A percentile compares a stretch with the other conserved stretches of the same genome.
phyloP scores from a whole-genome alignment of 306 rosid genomes.

The Vachellia pachyceras region DNA sequence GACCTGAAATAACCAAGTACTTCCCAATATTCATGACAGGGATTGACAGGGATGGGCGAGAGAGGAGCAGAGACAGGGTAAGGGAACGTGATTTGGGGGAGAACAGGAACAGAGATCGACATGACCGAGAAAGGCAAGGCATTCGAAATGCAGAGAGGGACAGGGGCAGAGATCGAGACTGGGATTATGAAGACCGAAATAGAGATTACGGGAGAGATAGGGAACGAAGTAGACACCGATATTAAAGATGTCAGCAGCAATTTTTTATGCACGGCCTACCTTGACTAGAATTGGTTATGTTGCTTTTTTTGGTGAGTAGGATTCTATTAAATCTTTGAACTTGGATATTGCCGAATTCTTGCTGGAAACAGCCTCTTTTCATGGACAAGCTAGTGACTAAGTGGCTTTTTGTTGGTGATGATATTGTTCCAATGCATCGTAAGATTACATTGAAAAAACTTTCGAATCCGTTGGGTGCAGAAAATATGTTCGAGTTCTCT shows the following conservation, averaged over 20 bases:
- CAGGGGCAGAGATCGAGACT: constrained; percentile 76
- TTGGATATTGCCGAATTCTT: constrained; percentile 23
- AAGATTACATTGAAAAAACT: neutral
- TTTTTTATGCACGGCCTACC: constrained; percentile 34
- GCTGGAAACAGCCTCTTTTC: neutral
- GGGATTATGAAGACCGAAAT: constrained; percentile 69
- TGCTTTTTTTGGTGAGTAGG: constrained; percentile 30
- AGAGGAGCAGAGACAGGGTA: constrained; percentile 82
- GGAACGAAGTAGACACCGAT: constrained; percentile 67
- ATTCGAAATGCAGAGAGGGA: constrained; percentile 79
- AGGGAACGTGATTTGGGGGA: constrained; percentile 71
- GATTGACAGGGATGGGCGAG: constrained; percentile 78
- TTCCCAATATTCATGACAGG: constrained; percentile 57
- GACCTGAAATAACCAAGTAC: constrained; percentile 20
- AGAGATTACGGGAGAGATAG: constrained; percentile 81
- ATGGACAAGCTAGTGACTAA: neutral
- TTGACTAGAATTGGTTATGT: constrained; percentile 29
- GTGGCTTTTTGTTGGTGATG: constrained; percentile 10
- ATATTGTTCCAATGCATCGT: neutral
- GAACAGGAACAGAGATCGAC: constrained; percentile 69
- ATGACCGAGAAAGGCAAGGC: constrained; percentile 66
- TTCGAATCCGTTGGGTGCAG: neutral
- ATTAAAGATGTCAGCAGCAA: constrained; percentile 45
- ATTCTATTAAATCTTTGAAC: constrained; percentile 38
- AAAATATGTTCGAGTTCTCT: neutral